Evolutionary conservation across 495 filamentous ascomycete species (phyloP).

Genomic region (Aspergillus carlsbadensis): DNA sequence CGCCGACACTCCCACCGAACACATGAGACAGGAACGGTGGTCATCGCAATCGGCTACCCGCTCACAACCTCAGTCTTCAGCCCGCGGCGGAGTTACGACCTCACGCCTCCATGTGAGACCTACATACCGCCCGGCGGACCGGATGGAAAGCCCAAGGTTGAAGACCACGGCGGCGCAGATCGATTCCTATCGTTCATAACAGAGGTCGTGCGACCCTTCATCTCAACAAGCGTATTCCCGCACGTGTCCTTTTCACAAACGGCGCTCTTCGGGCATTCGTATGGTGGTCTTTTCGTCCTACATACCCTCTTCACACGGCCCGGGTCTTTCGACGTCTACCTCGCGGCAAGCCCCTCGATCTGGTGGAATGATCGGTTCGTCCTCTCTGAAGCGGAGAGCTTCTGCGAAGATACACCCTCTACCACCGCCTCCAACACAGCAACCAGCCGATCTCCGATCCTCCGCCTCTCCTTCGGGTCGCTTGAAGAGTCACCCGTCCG

Average conservation of each 20-base stretch:
- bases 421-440: neutral
- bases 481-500: constrained; percentile 21
- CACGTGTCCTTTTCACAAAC: constrained; percentile 9
- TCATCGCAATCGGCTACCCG: constrained; percentile 26
- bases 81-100: constrained; percentile 19
- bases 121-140: constrained; percentile 16
- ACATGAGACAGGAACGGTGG: constrained; percentile 12
- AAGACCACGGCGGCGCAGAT: constrained; percentile 21
- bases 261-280: constrained; percentile 26
- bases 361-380: constrained; percentile 26
- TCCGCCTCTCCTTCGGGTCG: constrained; percentile 21
- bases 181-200: constrained; percentile 19
- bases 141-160: constrained; percentile 9
- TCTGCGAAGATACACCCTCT: neutral
- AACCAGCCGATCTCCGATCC: neutral
- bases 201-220: constrained; percentile 11
- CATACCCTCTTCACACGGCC: constrained; percentile 21
- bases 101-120: constrained; percentile 21
- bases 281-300: constrained; percentile 23
- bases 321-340: constrained; percentile 19
- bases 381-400: constrained; percentile 12
- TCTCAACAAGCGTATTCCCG: constrained; percentile 17
- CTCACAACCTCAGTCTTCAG: constrained; percentile 18
- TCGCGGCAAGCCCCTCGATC: constrained; percentile 27
- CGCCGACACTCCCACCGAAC: constrained; percentile 6